phyloP scores from a whole-genome alignment of 257 asterid genomes.

The Plantago major region DNA sequence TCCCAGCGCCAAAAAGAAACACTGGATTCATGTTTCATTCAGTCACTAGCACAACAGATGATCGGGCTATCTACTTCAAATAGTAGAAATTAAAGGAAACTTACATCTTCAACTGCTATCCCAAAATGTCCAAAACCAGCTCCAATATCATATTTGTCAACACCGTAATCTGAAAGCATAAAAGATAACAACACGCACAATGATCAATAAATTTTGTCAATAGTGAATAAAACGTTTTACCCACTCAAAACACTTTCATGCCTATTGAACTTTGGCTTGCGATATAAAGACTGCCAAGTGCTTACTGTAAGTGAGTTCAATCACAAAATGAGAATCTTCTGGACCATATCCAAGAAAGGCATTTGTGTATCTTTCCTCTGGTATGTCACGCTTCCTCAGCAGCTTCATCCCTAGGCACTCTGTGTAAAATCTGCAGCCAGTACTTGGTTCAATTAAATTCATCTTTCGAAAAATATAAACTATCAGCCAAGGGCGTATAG shows the following conservation, averaged over 20 bases:
- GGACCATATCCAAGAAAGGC: slow-evolving; percentile 99
- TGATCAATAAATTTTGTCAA: slow-evolving; percentile 12
- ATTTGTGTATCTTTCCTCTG: slow-evolving; percentile 92
- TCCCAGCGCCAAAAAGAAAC: background rate
- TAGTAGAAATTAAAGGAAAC: slow-evolving; percentile 25
- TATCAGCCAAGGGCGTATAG: slow-evolving; percentile 8
- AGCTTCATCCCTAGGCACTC: slow-evolving; percentile 98
- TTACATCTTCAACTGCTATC: slow-evolving; percentile 95
- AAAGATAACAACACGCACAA: slow-evolving; percentile 13
- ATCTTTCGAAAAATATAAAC: slow-evolving; percentile 7
- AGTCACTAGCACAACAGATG: slow-evolving; percentile 9
- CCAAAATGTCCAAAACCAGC: slow-evolving; percentile 94
- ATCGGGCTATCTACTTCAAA: slow-evolving; percentile 6
- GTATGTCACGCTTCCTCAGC: slow-evolving; percentile 85
- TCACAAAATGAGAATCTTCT: slow-evolving; percentile 94
- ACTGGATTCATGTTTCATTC: background rate
- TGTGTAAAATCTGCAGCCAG: slow-evolving; percentile 78
- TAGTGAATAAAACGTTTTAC: slow-evolving; percentile 7
- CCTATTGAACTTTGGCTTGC: slow-evolving; percentile 11
- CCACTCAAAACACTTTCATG: slow-evolving; percentile 1
- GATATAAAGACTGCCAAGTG: slow-evolving; percentile 12
- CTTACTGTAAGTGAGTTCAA: slow-evolving; percentile 97
- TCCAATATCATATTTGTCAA: slow-evolving; percentile 90
- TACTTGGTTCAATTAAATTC: slow-evolving; percentile 17
- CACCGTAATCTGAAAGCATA: slow-evolving; percentile 76